Evolutionary conservation across 2,329 filamentous ascomycete species (phyloP), one percentile per base, ranked within the genome.

Genomic region (Venturia aucupariae): DNA sequence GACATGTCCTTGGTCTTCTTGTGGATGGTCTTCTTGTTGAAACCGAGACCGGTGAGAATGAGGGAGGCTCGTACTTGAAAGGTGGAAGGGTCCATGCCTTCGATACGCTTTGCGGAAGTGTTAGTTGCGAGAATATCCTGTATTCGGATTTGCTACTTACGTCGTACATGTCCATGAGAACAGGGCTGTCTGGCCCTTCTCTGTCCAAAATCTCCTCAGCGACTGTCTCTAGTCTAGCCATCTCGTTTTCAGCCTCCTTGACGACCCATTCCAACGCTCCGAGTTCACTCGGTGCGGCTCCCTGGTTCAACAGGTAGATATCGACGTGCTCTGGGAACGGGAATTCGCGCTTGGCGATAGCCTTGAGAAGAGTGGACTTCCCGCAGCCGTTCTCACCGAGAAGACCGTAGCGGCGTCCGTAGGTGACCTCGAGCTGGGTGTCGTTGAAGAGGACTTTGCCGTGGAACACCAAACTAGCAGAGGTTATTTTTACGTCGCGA

Each of bases 1-100:
- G 94, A 99, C 95, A 99, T 99, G 78, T 99, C 95, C 86, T 97
- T 99, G 72, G 95, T 99, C 87, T 95, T 97, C 86, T 99, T 99
- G 79, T 95, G 82, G 75, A 99, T 97, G 65, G 95, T 99, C 71
- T 79, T 80, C 84, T 97, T 97, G 87, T 99, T 96, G 86, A 99
- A 99, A 70, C 94, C 94, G 66, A 99, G 89, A 92, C 94, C 94
- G 64, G 94, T 99, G 71, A 99, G 80, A 76, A 99, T 99, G 69
- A 97, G 87, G 64, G 93, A 96, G 67, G 94, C 94, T 75, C 94
- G 91, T 67, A 93, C 96, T 74, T 91, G 82, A 80, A 99, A 99
- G 62, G 95, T 99, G 44, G 92, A 95, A 60, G 94, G 94, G 73
- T 99, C 95, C 93, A 99, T 97, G 78, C 87, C 88, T 80, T 99